Evolutionary conservation across 768 basidiomycete species (phyloP), one percentile per base, ranked within the genome.

Genomic region (Termitomyces sp.): DNA sequence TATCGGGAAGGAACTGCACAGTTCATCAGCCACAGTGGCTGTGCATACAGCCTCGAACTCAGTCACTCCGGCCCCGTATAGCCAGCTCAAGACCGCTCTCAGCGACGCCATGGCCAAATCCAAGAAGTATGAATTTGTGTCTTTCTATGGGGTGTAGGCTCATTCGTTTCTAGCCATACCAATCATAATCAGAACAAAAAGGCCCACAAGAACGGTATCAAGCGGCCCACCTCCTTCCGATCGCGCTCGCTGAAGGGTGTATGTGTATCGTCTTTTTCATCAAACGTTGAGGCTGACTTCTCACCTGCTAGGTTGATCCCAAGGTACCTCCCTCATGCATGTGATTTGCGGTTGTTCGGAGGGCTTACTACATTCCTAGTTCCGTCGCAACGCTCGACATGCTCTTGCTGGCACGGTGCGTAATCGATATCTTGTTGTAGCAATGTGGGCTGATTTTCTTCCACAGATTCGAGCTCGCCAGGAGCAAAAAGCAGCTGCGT

Each of bases 131-230:
- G 84, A 69, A 43, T 8, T 37, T 54, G 13, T 9, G 26, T 32
- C 32, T 33, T 57, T 10, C 39, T 27, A n/a, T 37, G 27, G 36
- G 43, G 33, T 40, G 40, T 18, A 27, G 45, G 36, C 56, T 49
- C 2, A 60, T 56, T 20, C 9, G 36, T 18, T 54, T 56, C 32
- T 61, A 94, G 90, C 69, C 89, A 93, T 74, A 93, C 89, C 69
- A 93, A 92, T 76, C 95, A 96, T 84, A 97, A 96, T 82, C 94
- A 97, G 80, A 93, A 67, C 82, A 87, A 86, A 76, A 98, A 97
- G 86, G 94, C 96, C 64, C 96, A 98, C 82, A 85, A 91, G 64
- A 98, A 98, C 82, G 96, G 95, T 70, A 96, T 98, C 81, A 93
- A 90, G 80, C 85, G 82, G 73, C 89, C 93, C 53, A 76, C 80